Percentiles rank a stretch among this genome's conserved stretches.
Evolutionary conservation across 164 flowering plant genomes (phyloP).

Genomic region (Tinospora cordifolia): DNA sequence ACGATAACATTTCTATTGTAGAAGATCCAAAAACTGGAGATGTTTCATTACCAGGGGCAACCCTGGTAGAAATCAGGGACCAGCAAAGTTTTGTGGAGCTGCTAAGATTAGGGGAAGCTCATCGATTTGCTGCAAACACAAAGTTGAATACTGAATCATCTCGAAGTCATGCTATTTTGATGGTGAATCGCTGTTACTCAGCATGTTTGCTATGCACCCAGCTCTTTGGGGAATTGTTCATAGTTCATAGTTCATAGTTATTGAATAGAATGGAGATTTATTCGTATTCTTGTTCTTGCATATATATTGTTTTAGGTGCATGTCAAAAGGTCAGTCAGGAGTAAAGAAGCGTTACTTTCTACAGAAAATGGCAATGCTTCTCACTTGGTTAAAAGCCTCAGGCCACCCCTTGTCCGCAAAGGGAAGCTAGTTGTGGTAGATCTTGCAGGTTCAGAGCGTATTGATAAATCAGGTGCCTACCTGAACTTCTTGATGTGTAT

Average conservation of each 20-base stretch:
- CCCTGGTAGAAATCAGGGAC: conserved; percentile 65
- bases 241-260: neutral
- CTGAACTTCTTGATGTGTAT: conserved; percentile 4
- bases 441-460: conserved; percentile 98
- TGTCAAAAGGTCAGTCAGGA: conserved; percentile 58
- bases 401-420: conserved; percentile 72
- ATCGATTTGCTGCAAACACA: conserved; percentile 93
- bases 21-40: conserved; percentile 97
- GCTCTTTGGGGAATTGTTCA: neutral
- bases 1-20: conserved; percentile 75
- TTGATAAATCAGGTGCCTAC: conserved; percentile 76
- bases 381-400: conserved; percentile 41
- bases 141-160: conserved; percentile 94
- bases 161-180: conserved; percentile 89
- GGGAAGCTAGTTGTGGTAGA: conserved; percentile 89
- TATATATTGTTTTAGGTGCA: conserved; percentile 46
- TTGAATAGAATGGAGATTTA: neutral
- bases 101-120: conserved; percentile 77
- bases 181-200: conserved; percentile 43
- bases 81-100: conserved; percentile 78
- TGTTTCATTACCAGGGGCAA: conserved; percentile 91
- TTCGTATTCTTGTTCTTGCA: neutral
- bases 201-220: neutral
- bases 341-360: conserved; percentile 41
- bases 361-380: conserved; percentile 47